phyloP scores from a whole-genome alignment of 108 stramenopile genomes.

The Bacterosira constricta region DNA sequence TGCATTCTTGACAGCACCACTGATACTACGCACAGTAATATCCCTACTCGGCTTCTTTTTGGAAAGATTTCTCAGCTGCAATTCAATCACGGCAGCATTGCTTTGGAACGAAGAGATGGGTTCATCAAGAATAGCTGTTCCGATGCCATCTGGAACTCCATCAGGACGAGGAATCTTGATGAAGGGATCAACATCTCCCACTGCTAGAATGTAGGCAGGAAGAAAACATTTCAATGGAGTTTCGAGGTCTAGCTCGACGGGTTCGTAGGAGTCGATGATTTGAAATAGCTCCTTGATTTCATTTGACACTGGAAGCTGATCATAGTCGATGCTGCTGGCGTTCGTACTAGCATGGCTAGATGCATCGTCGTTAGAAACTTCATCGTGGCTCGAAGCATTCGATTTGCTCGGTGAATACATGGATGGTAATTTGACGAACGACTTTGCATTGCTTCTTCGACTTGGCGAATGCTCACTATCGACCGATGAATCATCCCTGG shows the following conservation, averaged over 20 bases:
- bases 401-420: constrained; percentile 3
- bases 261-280: constrained; percentile 65
- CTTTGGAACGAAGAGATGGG: constrained; percentile 64
- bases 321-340: constrained; percentile 15
- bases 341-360: background rate
- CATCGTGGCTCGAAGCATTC: constrained; percentile 14
- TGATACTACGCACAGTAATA: constrained; percentile 56
- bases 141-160: constrained; percentile 64
- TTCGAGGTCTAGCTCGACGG: constrained; percentile 77
- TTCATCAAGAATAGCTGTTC: constrained; percentile 78
- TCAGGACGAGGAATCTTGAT: constrained; percentile 78
- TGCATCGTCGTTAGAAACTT: constrained; percentile 6
- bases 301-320: constrained; percentile 32
- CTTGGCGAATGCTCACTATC: constrained; percentile 1
- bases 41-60: constrained; percentile 53
- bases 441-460: background rate
- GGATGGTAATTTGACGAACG: constrained; percentile 4
- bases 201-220: constrained; percentile 82
- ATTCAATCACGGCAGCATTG: constrained; percentile 78
- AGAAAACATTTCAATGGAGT: constrained; percentile 80
- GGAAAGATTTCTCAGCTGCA: constrained; percentile 72
- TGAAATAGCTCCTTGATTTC: constrained; percentile 59
- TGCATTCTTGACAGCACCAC: constrained; percentile 68
- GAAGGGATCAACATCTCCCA: constrained; percentile 89
- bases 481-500: constrained; percentile 6